Base-by-base conservation (phyloP, 2,329 filamentous ascomycete genomes). In the Grosmannia serpens region DNA sequence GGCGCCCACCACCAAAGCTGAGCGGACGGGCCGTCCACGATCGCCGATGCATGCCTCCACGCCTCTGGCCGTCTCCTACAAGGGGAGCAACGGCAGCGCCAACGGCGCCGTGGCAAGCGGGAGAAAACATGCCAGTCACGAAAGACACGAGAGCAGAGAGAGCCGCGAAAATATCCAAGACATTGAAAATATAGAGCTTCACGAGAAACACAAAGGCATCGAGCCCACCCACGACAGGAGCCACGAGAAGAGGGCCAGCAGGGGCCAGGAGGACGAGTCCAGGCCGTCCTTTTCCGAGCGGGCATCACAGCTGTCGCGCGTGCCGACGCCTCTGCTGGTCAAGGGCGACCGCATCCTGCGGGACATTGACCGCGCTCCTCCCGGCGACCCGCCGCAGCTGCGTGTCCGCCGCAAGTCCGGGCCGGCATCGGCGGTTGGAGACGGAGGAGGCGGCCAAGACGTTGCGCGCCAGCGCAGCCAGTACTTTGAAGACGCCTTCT, bases 401-500 rank as follows among this genome's bases (percentile, higher is more conserved):
- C 66, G 64, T 29, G 65, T 63, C 44, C 65, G 61, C 4, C 62
- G 68, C 53, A 71, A 67, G 60, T 64, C 70, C 24, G n/a, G 22
- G n/a, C 47, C 24, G 47, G 13, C 31, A 8, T 20, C 22, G 22
- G 49, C 24, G 10, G 46, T 8, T 51, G 55, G 31, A 13, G 31
- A 52, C 15, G 31, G 22, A 27, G 49, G 10, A 22, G 27, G 20
- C 33, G 22, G 22, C 17, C 22, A n/a, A 17, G 33, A 27, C 35
- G 15, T 74, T 46, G 66, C 66, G 29, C 61, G 60, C 29, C 69
- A 69, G 61, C 70, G 69, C 62, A 77, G 73, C 64, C 70, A 70
- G 33, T 77, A 75, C 57, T 79, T 77, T 58, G 76, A 80, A 55
- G 73, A 73, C 55, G 70, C 72, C 20, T 77, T 79, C 60, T 63